Evolutionary conservation across 1,139 yeast species (phyloP).

Genomic region (Insectozyma bohioensis): DNA sequence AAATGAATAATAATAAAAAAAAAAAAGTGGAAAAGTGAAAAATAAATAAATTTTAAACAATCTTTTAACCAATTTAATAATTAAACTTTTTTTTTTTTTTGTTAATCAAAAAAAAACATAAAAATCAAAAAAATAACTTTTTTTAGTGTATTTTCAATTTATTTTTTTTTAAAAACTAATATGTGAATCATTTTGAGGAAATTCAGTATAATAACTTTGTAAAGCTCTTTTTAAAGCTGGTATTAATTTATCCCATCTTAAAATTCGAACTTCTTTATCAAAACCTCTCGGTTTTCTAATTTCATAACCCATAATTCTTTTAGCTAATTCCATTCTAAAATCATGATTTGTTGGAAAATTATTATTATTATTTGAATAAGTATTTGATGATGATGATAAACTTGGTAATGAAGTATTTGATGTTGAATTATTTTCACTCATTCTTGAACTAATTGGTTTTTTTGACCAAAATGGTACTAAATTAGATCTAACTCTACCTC

Average conservation of each 20-base stretch:
- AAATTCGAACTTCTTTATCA: conserved; percentile 63
- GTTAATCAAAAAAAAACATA: neutral
- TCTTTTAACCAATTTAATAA: no score
- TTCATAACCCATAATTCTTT: conserved; percentile 65
- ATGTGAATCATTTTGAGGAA: conserved; percentile 27
- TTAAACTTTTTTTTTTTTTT: neutral
- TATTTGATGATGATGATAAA: conserved; percentile 8
- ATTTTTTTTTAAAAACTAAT: conserved; percentile 6
- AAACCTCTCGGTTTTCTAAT: conserved; percentile 65
- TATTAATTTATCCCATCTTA: conserved; percentile 58
- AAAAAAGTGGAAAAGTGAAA: no score
- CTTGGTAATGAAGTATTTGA: conserved; percentile 1
- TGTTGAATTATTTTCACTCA: conserved; percentile 25
- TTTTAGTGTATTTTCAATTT: neutral
- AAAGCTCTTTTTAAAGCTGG: conserved; percentile 63
- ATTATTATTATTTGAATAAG: neutral
- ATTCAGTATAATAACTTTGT: conserved; percentile 62
- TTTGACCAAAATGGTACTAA: conserved; percentile 70
- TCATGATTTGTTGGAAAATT: conserved; percentile 36
- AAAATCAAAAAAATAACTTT: neutral
- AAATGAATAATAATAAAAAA: no score
- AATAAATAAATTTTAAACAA: no score
- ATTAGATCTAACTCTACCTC: conserved; percentile 64
- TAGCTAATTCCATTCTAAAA: conserved; percentile 55
- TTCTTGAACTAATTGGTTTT: conserved; percentile 55